A percentile compares a stretch with the other conserved stretches of the same genome.
Conservation (phyloP, 2,329 filamentous ascomycete species). For the Claviceps lovelessii region DNA sequence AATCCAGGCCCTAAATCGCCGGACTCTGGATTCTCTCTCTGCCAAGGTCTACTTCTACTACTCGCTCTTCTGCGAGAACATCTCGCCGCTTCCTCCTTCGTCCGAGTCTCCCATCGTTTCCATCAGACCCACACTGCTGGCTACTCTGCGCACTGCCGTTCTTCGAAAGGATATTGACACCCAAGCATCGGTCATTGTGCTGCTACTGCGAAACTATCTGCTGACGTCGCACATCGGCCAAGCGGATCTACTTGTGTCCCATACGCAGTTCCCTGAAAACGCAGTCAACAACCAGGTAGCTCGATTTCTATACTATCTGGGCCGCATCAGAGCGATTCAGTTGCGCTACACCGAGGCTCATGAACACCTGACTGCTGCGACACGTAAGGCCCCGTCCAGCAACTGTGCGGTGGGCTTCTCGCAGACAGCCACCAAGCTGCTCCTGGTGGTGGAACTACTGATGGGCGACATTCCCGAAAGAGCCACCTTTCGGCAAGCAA, state of each 20-base stretch:
- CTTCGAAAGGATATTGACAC: slow-evolving; percentile 93
- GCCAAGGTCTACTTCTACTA: slow-evolving; percentile 98
- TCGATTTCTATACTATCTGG: slow-evolving; percentile 92
- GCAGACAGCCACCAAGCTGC: slow-evolving; percentile 89
- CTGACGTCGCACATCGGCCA: slow-evolving; percentile 93
- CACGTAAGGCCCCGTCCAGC: slow-evolving; percentile 85
- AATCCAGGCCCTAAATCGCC: slow-evolving; percentile 78
- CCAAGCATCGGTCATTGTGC: slow-evolving; percentile 89
- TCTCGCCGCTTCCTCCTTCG: slow-evolving; percentile 75
- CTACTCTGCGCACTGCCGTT: slow-evolving; percentile 85
- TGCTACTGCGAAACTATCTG: slow-evolving; percentile 90
- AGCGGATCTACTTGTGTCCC: slow-evolving; percentile 86
- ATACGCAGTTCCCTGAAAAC: slow-evolving; percentile 86
- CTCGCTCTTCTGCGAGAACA: slow-evolving; percentile 85
- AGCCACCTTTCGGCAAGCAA: slow-evolving; percentile 79
- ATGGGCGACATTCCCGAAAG: slow-evolving; percentile 99
- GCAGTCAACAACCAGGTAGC: slow-evolving; percentile 98
- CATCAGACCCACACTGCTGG: slow-evolving; percentile 73
- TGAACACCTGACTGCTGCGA: slow-evolving; percentile 82
- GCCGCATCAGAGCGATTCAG: slow-evolving; percentile 90
- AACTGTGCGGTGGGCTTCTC: slow-evolving; percentile 85
- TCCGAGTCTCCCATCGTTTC: slow-evolving; percentile 75
- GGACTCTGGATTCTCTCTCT: slow-evolving; percentile 83
- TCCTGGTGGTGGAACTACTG: slow-evolving; percentile 87
- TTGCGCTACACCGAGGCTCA: slow-evolving; percentile 94